Percentiles rank a stretch among this genome's conserved stretches.
Conservation (phyloP, 495 filamentous ascomycete species). For the Elasticomyces elasticus region DNA sequence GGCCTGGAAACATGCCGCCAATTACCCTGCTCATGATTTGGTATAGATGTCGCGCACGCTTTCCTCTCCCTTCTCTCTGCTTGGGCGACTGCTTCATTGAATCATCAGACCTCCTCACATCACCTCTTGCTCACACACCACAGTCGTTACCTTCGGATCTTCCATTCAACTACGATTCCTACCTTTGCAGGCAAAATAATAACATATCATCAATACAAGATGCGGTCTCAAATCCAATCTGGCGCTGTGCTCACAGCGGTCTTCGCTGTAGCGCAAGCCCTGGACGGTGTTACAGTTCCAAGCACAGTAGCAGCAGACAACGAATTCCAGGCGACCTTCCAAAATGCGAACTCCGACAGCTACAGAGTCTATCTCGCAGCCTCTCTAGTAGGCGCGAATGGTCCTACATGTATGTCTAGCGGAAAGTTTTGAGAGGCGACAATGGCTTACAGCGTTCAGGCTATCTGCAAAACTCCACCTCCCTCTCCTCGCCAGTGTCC, state of each 20-base stretch:
- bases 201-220: neutral
- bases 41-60: too few species aligned
- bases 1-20: too few species aligned
- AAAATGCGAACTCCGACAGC: slow-evolving; percentile 7
- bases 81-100: too few species aligned
- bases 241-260: slow-evolving; percentile 2
- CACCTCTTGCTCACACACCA: too few species aligned
- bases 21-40: too few species aligned
- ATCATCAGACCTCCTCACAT: too few species aligned
- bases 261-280: neutral
- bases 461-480: slow-evolving; percentile 23
- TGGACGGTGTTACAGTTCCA: slow-evolving; percentile 6
- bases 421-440: neutral
- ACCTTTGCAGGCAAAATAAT: too few species aligned
- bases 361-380: slow-evolving; percentile 23
- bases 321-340: slow-evolving; percentile 7
- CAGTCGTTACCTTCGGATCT: too few species aligned
- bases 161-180: too few species aligned
- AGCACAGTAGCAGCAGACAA: slow-evolving; percentile 7
- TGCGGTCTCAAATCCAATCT: neutral
- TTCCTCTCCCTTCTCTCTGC: too few species aligned
- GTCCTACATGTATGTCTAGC: slow-evolving; percentile 5
- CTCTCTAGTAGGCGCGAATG: slow-evolving; percentile 11
- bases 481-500: slow-evolving; percentile 13
- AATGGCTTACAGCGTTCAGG: too few species aligned